These are phyloP conservation scores for Amorphotheca resinae DNA, from an alignment of 495 filamentous ascomycete species.

Conservation along the genomic window DNA sequence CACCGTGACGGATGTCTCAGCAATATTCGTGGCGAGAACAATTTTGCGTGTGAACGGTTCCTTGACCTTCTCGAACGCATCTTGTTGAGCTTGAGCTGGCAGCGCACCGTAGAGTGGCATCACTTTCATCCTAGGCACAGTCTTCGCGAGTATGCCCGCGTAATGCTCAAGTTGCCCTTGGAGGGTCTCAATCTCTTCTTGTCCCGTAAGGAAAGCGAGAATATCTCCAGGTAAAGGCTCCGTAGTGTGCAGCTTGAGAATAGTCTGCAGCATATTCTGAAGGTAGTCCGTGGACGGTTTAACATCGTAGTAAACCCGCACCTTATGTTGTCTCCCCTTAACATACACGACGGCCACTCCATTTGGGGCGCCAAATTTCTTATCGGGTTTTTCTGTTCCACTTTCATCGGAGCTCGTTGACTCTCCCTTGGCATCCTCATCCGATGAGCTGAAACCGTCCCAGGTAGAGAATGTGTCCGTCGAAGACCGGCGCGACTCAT, in stretches of 20 bases:
- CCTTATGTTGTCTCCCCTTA: constrained; percentile 78
- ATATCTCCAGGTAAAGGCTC: constrained; percentile 91
- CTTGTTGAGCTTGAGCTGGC: constrained; percentile 61
- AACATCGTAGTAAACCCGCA: constrained; percentile 63
- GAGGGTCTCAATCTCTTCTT: constrained; percentile 79
- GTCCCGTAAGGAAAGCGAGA: constrained; percentile 84
- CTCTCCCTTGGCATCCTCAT: constrained; percentile 1
- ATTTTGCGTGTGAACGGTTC: constrained; percentile 67
- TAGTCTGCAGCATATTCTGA: constrained; percentile 63
- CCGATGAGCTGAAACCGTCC: constrained; percentile 10
- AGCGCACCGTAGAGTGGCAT: constrained; percentile 39
- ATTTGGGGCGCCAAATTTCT: constrained; percentile 2
- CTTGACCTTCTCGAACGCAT: constrained; percentile 68
- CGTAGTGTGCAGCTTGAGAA: constrained; percentile 80
- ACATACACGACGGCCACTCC: constrained; percentile 51
- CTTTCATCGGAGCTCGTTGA: neutral
- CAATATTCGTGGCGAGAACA: constrained; percentile 91
- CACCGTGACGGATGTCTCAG: constrained; percentile 94
- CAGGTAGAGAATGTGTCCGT: constrained; percentile 8
- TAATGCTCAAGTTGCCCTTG: constrained; percentile 74
- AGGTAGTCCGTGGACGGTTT: constrained; percentile 74
- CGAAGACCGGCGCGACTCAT: constrained; percentile 1
- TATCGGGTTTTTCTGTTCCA: neutral
- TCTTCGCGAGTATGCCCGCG: constrained; percentile 51
- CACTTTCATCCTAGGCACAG: constrained; percentile 55